phyloP scores from a whole-genome alignment of 2,329 filamentous ascomycete species.

The Talaromyces sp. region DNA sequence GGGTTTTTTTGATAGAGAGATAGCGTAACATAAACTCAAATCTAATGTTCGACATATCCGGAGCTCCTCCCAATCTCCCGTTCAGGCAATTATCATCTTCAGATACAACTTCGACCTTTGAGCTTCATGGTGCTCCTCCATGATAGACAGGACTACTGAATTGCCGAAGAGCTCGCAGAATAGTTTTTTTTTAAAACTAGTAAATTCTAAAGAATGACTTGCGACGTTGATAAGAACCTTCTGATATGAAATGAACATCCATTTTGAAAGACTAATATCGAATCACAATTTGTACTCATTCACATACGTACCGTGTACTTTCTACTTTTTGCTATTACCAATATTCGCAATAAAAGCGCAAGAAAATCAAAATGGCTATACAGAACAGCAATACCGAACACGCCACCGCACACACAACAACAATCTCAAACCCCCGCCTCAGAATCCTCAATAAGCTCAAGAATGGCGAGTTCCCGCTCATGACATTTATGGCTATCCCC shows the following conservation, averaged over 20 bases:
- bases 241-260: not conserved
- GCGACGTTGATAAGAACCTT: not conserved
- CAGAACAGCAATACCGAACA: not conserved
- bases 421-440: slow-evolving; percentile 42
- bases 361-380: not conserved
- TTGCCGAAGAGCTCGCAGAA: not conserved
- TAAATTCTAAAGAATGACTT: no score
- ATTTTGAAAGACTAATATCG: not conserved
- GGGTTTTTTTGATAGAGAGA: not conserved
- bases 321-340: not conserved
- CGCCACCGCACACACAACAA: slow-evolving; percentile 1
- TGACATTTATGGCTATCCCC: slow-evolving; percentile 52
- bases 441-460: slow-evolving; percentile 46
- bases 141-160: not conserved
- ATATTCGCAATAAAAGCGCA: not conserved
- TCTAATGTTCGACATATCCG: not conserved
- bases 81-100: not conserved
- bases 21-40: not conserved
- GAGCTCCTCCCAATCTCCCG: not conserved
- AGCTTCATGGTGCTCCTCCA: not conserved
- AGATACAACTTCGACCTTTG: not conserved
- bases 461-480: slow-evolving; percentile 40
- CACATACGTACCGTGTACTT: not conserved
- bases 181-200: not conserved
- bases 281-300: not conserved